Evolutionary conservation across 202 grass and related monocot species (phyloP).

Genomic region (Saccharum hybrid): DNA sequence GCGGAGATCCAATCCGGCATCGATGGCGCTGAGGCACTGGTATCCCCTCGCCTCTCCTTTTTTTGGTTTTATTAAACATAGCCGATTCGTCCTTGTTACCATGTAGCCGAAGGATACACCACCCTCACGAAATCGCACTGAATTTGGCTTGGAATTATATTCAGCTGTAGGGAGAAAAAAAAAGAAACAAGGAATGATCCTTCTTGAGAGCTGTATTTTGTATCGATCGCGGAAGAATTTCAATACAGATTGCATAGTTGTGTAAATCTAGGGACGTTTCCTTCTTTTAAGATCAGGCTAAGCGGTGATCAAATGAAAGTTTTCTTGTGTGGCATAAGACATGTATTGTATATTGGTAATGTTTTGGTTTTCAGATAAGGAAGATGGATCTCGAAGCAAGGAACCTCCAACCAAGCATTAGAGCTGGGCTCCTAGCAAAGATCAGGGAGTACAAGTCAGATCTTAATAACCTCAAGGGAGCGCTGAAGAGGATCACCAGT

Average conservation of each 20-base stretch:
- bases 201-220: neutral
- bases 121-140: neutral
- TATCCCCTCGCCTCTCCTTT: conserved; percentile 15
- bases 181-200: neutral
- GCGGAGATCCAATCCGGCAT: conserved; percentile 71
- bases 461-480: conserved; percentile 84
- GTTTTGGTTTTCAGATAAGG: conserved; percentile 61
- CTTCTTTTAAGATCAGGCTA: neutral
- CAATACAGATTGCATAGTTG: neutral
- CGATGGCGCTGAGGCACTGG: conserved; percentile 76
- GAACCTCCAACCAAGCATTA: conserved; percentile 77
- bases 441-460: conserved; percentile 91
- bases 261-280: neutral
- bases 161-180: neutral
- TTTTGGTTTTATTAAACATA: neutral
- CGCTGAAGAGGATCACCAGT: conserved; percentile 68
- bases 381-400: conserved; percentile 97
- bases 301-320: neutral
- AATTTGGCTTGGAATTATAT: conserved; percentile 5
- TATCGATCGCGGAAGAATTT: neutral
- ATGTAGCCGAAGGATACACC: neutral
- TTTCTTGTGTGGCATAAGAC: neutral
- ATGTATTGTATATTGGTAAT: conserved; percentile 10
- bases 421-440: conserved; percentile 77
- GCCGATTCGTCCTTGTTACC: neutral